phyloP scores from a whole-genome alignment of 140 eudicot genomes.

The Flaveria floridana region DNA sequence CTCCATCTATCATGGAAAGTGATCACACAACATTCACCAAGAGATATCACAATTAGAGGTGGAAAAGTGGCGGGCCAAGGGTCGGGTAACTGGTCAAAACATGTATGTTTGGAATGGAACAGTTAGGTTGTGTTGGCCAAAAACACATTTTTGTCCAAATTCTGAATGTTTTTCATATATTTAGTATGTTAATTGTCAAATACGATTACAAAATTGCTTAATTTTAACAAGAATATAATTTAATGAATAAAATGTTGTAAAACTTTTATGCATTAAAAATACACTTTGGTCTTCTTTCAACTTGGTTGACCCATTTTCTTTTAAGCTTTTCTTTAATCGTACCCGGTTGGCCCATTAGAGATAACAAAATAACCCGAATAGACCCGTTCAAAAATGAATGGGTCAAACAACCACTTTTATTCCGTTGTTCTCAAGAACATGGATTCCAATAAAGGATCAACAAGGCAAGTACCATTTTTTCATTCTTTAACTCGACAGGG shows the following conservation, averaged over 20 bases:
- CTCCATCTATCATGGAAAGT: constrained; percentile 56
- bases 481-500: constrained; percentile 76
- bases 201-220: not conserved
- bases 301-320: not conserved
- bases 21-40: constrained; percentile 18
- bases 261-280: not conserved
- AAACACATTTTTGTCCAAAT: not conserved
- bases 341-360: not conserved
- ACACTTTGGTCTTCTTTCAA: constrained; percentile 1
- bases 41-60: constrained; percentile 6
- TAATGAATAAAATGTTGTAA: not conserved
- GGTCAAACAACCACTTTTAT: not conserved
- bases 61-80: constrained; percentile 9
- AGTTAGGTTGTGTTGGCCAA: not conserved
- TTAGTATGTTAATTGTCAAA: not conserved
- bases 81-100: not conserved
- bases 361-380: constrained; percentile 2
- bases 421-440: not conserved
- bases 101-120: constrained; percentile 6
- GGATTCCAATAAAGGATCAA: constrained; percentile 5
- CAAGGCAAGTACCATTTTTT: constrained; percentile 55
- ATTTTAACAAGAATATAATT: not conserved
- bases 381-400: not conserved
- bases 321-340: not conserved
- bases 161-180: not conserved